Evolutionary conservation across 225 moss, liverwort and hornwort species (phyloP), one percentile per base, ranked within the genome.

Genomic region (Ulota crispa): DNA sequence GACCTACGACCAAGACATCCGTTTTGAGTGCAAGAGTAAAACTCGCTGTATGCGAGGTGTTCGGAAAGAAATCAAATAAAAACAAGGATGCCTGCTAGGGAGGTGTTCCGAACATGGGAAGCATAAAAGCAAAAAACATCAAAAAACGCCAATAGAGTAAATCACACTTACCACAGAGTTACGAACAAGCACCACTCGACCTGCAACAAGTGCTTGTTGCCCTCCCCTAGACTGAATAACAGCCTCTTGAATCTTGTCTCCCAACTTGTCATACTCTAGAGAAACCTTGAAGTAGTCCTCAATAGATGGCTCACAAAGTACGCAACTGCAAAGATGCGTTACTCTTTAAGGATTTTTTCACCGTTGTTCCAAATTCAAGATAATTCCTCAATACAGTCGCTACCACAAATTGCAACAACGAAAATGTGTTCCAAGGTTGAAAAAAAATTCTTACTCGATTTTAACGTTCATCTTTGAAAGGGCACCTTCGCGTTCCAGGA

Each of bases 401-500:
- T 37, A 79, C 16, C 65, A 83, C 19, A 62, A 56, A 61, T 47
- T 73, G 42, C 55, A 31, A 83, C 56, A 78, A 75, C 61, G 56
- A 63, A 81, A 54, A 69, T 50, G 62, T 24, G 27, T 36, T 5
- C 24, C 68, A 68, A 53, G 59, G 60, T 31, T 72, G 45, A 23
- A 57, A 62, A 64, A 21, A 10, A 67, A 70, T 47, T 41, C 93
- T 91, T 84, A 96, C 96, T 99, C 93, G 61, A 99, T 94, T 86
- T 92, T 90, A 39, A 92, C 91, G 79, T 93, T 96, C 98, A 99
- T 95, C 89, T 96, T 96, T 30, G 93, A 99, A 60, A 99, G 93
- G 27, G 91, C 95, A 68, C 94, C 96, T 88, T 99, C 98, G 77
- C 93, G 88, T 89, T 99, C 94, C 80, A 94, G 88, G 3, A 99